These are phyloP conservation scores for Cicer chorassanicum DNA, from an alignment of 306 rosid species.

Conservation along the genomic window DNA sequence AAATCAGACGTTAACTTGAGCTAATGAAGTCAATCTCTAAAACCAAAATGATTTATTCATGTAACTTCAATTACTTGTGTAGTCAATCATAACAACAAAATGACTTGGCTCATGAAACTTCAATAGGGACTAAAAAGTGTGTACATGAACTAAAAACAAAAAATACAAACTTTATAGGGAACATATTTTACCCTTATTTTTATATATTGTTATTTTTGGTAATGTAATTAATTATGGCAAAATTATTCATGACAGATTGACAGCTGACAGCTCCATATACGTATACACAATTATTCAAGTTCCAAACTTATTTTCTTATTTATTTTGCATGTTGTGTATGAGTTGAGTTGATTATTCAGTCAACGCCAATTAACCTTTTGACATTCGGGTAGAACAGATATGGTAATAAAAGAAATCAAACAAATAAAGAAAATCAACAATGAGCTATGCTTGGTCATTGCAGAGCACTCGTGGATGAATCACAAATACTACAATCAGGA, in stretches of 20 bases:
- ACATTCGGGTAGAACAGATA: constrained; percentile 17
- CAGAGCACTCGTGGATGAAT: constrained; percentile 7
- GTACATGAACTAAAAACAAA: no score
- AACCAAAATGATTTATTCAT: constrained; percentile 1
- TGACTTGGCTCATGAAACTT: not conserved
- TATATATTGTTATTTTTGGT: constrained; percentile 28
- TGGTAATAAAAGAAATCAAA: not conserved
- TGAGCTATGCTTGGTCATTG: constrained; percentile 3
- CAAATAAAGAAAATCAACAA: constrained; percentile 8
- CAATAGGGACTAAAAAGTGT: not conserved
- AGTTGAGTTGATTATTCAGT: constrained; percentile 17
- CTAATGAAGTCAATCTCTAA: constrained; percentile 27
- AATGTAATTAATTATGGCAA: constrained; percentile 3
- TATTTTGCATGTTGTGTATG: constrained; percentile 1
- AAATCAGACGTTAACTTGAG: constrained; percentile 7
- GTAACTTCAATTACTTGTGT: constrained; percentile 3
- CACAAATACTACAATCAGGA: constrained; percentile 37
- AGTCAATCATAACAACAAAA: constrained; percentile 13
- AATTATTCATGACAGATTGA: not conserved
- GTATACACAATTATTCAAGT: not conserved
- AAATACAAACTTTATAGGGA: no score
- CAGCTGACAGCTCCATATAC: not conserved
- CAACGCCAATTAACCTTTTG: constrained; percentile 10
- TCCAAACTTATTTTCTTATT: constrained; percentile 15
- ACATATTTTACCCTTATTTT: not conserved